These are phyloP conservation scores for Sutorius eximius DNA, from an alignment of 1,284 basidiomycete genomes.

Conservation along the genomic window DNA sequence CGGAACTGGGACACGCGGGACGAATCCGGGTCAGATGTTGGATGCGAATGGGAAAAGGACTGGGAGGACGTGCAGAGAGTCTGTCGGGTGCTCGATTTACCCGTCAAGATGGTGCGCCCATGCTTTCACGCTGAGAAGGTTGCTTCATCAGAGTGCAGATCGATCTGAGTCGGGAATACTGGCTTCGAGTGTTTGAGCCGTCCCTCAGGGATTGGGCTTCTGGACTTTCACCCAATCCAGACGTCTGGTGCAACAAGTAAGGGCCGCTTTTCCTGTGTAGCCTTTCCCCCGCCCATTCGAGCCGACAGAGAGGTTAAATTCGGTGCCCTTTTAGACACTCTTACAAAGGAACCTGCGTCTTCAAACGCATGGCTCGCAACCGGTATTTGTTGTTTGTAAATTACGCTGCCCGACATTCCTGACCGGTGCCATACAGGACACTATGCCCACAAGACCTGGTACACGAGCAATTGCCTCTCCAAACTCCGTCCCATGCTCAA, in stretches of 20 bases:
- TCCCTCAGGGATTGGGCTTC: constrained; percentile 73
- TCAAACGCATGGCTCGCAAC: constrained; percentile 72
- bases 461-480: constrained; percentile 13
- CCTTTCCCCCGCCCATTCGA: background rate
- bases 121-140: constrained; percentile 4
- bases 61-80: constrained; percentile 89
- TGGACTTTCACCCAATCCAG: constrained; percentile 89
- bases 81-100: constrained; percentile 67
- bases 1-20: constrained; percentile 88
- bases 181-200: constrained; percentile 87
- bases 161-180: constrained; percentile 85
- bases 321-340: constrained; percentile 74
- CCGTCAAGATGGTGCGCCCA: constrained; percentile 61
- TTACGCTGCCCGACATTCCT: background rate
- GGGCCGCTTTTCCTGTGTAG: background rate
- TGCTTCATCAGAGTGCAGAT: constrained; percentile 45
- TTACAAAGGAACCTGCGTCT: constrained; percentile 41
- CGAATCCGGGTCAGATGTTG: constrained; percentile 68
- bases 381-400: constrained; percentile 43
- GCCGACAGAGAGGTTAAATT: constrained; percentile 86
- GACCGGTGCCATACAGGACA: constrained; percentile 57
- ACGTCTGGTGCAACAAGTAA: constrained; percentile 90
- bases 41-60: constrained; percentile 95
- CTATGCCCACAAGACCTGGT: constrained; percentile 78
- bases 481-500: constrained; percentile 59